These are phyloP conservation scores for Drechslerella coelobrocha DNA, from an alignment of 2,329 filamentous ascomycete species.

Conservation along the genomic window DNA sequence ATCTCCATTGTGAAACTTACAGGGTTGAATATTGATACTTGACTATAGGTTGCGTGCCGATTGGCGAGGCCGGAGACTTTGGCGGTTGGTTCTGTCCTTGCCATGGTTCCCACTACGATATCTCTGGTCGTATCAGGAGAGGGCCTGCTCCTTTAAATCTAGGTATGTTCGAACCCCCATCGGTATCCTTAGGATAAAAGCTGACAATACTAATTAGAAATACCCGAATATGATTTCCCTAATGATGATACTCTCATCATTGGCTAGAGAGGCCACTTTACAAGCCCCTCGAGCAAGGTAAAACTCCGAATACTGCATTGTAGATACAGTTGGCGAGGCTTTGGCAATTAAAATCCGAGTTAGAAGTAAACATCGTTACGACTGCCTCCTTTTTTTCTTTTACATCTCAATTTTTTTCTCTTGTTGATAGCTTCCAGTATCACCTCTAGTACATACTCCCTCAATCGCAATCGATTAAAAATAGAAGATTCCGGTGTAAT, in stretches of 20 bases:
- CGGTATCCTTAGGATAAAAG: too few relatives aligned
- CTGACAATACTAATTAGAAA: conserved; percentile 67
- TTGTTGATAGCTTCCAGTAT: conserved; percentile 49
- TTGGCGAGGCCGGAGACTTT: conserved; percentile 96
- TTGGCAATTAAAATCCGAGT: conserved; percentile 16
- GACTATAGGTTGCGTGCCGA: conserved; percentile 80
- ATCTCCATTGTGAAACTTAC: background rate
- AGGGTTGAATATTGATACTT: background rate
- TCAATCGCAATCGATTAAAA: conserved; percentile 26
- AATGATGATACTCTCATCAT: conserved; percentile 87
- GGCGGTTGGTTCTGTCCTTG: conserved; percentile 99
- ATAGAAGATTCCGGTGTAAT: conserved; percentile 13
- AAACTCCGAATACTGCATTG: conserved; percentile 10
- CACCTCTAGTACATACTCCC: conserved; percentile 43
- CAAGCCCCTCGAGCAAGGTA: background rate
- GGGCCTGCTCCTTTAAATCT: conserved; percentile 97
- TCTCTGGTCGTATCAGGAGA: conserved; percentile 97
- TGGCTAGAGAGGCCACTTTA: conserved; percentile 73
- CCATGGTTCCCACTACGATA: conserved; percentile 99
- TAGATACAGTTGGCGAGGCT: conserved; percentile 46
- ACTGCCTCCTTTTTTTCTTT: conserved; percentile 18
- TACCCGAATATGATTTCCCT: conserved; percentile 91
- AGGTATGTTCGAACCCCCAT: conserved; percentile 85
- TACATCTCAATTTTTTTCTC: conserved; percentile 21
- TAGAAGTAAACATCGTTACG: conserved; percentile 29